phyloP scores from a whole-genome alignment of 2,329 filamentous ascomycete genomes.

The Xylariaceae sp. region DNA sequence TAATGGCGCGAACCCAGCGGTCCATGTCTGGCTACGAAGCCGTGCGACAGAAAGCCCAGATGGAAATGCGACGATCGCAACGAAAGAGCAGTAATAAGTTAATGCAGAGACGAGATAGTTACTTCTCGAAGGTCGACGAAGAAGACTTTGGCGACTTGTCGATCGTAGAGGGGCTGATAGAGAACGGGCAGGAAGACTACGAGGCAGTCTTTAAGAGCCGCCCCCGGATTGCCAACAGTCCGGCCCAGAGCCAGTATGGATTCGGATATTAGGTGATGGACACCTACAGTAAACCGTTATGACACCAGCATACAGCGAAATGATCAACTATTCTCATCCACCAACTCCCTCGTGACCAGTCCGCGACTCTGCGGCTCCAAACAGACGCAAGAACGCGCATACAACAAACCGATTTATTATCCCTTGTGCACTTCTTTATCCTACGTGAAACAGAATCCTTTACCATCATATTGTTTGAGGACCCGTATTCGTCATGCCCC shows the following conservation, averaged over 20 bases:
- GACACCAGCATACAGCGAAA: background rate
- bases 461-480: too few relatives aligned
- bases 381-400: background rate
- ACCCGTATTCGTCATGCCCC: too few relatives aligned
- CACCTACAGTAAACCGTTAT: background rate
- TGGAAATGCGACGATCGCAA: conserved; percentile 50
- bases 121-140: conserved; percentile 47
- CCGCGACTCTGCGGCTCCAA: background rate
- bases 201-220: conserved; percentile 82
- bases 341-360: background rate
- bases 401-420: background rate
- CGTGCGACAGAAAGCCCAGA: conserved; percentile 54
- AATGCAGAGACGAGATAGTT: conserved; percentile 38
- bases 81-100: conserved; percentile 38
- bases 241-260: conserved; percentile 45
- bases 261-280: conserved; percentile 18
- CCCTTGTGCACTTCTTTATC: too few relatives aligned
- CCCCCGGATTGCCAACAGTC: conserved; percentile 74
- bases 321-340: background rate
- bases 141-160: conserved; percentile 33
- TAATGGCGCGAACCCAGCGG: conserved; percentile 52
- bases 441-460: too few relatives aligned
- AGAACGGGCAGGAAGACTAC: conserved; percentile 48
- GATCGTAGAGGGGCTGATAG: conserved; percentile 57
- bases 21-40: conserved; percentile 61